phyloP scores from a whole-genome alignment of 163 green algal genomes.

The Picocystis sp. region DNA sequence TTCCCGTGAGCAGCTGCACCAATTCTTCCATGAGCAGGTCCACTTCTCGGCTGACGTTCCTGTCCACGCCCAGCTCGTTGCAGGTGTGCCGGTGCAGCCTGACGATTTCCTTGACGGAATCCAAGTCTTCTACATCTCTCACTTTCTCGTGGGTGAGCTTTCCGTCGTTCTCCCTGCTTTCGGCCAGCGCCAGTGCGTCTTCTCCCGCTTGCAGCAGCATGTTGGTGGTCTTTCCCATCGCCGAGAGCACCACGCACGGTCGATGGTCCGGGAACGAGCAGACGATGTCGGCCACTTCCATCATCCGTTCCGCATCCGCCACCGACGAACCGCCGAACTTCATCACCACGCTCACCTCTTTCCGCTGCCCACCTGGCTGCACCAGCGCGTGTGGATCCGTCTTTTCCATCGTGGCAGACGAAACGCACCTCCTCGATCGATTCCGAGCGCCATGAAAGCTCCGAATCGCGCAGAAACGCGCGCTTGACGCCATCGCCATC shows the following conservation, averaged over 20 bases:
- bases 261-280: conserved; percentile 67
- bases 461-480: no score
- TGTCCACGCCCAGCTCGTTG: conserved; percentile 30
- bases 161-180: conserved; percentile 5
- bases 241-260: conserved; percentile 84
- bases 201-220: background rate
- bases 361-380: no score
- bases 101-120: conserved; percentile 25
- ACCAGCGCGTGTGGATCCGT: no score
- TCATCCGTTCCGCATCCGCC: conserved; percentile 74
- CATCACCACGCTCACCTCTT: conserved; percentile 53
- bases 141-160: background rate
- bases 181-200: no score
- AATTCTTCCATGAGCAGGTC: conserved; percentile 74
- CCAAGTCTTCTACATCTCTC: conserved; percentile 3
- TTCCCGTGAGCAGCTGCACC: conserved; percentile 63
- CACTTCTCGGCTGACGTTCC: conserved; percentile 36
- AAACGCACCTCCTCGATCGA: no score
- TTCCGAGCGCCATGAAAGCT: no score
- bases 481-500: no score
- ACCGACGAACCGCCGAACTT: conserved; percentile 96
- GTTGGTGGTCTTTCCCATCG: conserved; percentile 74
- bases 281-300: conserved; percentile 82
- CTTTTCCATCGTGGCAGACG: no score
- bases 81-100: conserved; percentile 57